Evolutionary conservation across 73 alveolate species (phyloP).

Genomic region (Paramecium tetraurelia): DNA sequence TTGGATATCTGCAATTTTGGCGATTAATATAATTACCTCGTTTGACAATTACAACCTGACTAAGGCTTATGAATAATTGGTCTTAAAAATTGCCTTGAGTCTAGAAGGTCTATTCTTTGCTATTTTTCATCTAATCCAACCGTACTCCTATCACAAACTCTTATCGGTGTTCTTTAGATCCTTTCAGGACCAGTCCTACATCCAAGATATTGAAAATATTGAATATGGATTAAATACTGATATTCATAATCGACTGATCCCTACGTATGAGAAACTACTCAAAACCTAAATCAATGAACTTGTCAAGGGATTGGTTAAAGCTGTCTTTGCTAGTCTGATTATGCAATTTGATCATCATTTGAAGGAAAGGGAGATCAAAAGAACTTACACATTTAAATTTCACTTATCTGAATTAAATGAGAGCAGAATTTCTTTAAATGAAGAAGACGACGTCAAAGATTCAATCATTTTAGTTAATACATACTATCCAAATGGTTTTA

Average conservation of each 20-base stretch:
- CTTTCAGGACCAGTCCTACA: not conserved
- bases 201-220: not conserved
- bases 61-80: not conserved
- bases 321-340: not conserved
- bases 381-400: slow-evolving; percentile 25
- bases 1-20: not conserved
- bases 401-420: not conserved
- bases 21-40: not conserved
- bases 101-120: not conserved
- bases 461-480: not conserved
- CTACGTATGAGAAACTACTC: not conserved
- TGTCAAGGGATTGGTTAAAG: not conserved
- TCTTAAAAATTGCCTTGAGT: not conserved
- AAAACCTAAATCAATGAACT: not conserved
- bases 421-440: not conserved
- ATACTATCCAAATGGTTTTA: not conserved
- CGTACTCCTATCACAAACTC: not conserved
- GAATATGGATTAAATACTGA: not conserved
- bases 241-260: not conserved
- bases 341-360: not conserved
- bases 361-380: not conserved
- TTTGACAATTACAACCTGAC: not conserved
- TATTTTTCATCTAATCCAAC: not conserved
- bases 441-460: not conserved
- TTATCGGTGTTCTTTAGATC: not conserved